Conservation (phyloP, 2,329 filamentous ascomycete genomes). For the Fusarium metavorans region DNA sequence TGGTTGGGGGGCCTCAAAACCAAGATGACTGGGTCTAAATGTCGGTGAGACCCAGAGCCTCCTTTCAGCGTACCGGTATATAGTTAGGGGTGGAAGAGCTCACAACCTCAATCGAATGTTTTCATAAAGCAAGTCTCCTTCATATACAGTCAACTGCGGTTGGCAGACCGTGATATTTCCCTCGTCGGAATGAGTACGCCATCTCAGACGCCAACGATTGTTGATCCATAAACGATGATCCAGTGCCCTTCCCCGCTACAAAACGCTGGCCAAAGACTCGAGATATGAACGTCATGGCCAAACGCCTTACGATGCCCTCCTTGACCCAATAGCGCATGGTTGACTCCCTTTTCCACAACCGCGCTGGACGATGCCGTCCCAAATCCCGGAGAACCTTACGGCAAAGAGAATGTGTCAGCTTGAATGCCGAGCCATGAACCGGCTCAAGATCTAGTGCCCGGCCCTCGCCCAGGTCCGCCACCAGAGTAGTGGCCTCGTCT, state of each 20-base stretch:
- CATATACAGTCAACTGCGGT: neutral
- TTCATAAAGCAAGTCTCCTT: neutral
- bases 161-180: neutral
- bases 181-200: neutral
- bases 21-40: neutral
- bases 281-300: neutral
- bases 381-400: neutral
- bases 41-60: neutral
- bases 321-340: neutral
- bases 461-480: neutral
- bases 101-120: neutral
- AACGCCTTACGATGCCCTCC: neutral
- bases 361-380: neutral
- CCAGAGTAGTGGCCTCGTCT: neutral
- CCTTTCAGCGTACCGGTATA: neutral
- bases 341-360: neutral
- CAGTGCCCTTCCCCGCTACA: neutral
- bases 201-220: neutral
- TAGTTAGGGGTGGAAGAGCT: neutral
- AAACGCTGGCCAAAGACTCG: neutral
- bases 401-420: neutral
- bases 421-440: neutral
- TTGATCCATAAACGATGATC: neutral
- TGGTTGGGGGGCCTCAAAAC: neutral
- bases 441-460: neutral